phyloP scores from a whole-genome alignment of 2,329 filamentous ascomycete genomes.

The Neofusicoccum parvum region DNA sequence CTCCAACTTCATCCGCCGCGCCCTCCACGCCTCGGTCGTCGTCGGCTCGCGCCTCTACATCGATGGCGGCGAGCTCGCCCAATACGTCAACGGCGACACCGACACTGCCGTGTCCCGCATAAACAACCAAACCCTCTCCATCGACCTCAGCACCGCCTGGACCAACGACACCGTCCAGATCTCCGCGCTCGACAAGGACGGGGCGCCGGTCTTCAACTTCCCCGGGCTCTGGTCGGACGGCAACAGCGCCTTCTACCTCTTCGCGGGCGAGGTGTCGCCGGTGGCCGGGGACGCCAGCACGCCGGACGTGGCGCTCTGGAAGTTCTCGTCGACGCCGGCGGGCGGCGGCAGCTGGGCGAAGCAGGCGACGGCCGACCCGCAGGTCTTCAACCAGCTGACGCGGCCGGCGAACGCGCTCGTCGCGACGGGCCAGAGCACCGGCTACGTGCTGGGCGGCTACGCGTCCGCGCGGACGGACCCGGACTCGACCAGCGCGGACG shows the following conservation, averaged over 20 bases:
- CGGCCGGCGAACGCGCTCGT: background rate
- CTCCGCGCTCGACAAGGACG: background rate
- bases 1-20: background rate
- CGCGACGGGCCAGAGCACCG: background rate
- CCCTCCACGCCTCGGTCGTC: background rate
- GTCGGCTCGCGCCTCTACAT: constrained; percentile 1
- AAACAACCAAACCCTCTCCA: background rate
- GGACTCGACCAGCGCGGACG: background rate
- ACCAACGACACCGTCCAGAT: constrained; percentile 9
- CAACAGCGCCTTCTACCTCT: background rate
- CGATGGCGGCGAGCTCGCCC: background rate
- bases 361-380: background rate
- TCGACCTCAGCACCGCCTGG: constrained; percentile 12
- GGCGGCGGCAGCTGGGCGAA: background rate
- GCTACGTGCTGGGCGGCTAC: background rate
- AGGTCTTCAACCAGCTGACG: background rate
- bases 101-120: background rate
- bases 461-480: background rate
- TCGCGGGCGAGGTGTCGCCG: background rate
- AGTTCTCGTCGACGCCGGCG: background rate
- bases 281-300: background rate
- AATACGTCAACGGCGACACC: background rate
- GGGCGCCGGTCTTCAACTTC: background rate
- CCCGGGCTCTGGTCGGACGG: background rate
- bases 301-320: background rate